Percentiles rank a stretch among this genome's conserved stretches.
Conservation (phyloP, 768 basidiomycete species). For the Russula sp. region DNA sequence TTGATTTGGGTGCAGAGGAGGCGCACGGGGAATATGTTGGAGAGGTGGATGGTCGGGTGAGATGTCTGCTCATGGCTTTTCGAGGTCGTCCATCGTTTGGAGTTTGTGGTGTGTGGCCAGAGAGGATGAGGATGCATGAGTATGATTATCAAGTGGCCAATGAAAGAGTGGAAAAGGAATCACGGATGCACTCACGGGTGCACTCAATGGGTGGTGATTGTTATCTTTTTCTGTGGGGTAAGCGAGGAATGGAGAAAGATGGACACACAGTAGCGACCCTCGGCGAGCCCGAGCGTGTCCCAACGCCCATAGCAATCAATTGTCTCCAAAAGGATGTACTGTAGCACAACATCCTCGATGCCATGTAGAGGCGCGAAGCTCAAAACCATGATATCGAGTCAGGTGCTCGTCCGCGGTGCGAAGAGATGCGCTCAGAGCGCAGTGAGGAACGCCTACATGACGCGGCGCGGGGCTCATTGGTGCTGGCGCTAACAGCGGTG, state of each 20-base stretch:
- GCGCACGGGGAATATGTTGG: background rate
- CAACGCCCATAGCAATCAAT: conserved; percentile 68
- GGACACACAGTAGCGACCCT: conserved; percentile 58
- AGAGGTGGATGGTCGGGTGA: conserved; percentile 4
- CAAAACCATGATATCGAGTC: conserved; percentile 87
- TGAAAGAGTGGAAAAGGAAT: background rate
- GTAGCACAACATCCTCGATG: conserved; percentile 65
- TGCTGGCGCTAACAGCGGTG: background rate
- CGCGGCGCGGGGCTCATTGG: conserved; percentile 27
- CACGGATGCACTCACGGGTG: conserved; percentile 7
- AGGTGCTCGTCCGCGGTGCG: conserved; percentile 46
- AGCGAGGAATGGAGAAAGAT: background rate
- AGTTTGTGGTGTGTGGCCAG: conserved; percentile 28
- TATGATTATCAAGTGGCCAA: conserved; percentile 13
- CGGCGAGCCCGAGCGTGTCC: conserved; percentile 62
- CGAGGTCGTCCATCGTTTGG: conserved; percentile 66
- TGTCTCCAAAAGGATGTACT: conserved; percentile 46
- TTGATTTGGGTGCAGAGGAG: background rate
- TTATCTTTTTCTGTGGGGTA: background rate
- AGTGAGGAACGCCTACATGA: conserved; percentile 56
- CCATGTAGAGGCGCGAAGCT: conserved; percentile 78
- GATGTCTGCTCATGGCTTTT: conserved; percentile 51
- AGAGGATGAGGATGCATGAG: background rate
- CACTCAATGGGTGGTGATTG: background rate
- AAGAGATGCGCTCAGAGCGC: conserved; percentile 60